Evolutionary conservation across 495 filamentous ascomycete genomes (phyloP), one percentile per base, ranked within the genome.

Genomic region (Penicillium crystallinum): DNA sequence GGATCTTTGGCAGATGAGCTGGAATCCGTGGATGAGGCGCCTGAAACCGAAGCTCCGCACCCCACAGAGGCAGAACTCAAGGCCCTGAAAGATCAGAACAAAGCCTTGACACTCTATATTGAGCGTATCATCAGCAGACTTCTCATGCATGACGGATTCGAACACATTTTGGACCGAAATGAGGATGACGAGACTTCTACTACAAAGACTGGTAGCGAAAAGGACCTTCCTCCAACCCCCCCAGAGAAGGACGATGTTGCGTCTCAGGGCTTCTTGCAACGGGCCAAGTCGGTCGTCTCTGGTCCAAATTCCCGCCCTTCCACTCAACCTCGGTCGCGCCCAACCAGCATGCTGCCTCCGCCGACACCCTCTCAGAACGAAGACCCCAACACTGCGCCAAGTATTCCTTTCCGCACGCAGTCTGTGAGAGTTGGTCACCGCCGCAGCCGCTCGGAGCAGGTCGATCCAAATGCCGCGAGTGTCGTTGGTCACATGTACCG

Each of bases 71-170:
- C 72, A 6, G 93, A 98, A 60, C 67, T 91, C 52, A 90, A 88
- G 67, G 73, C 77, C n/a, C 72, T 88, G 21, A 93, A 90, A 69
- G 91, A 96, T 55, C 87, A 96, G 69, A 97, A 97, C 75, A 98
- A 96, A 68, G 93, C 93, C 37, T 73, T 97, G 55, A 95, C 91
- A 2, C 78, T 96, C 29, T 98, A 98, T 69, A 97, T 98, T 69
- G 96, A 96, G 78, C 92, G 90, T 63, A 97, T 98, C 65, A 96
- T 98, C 61, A 91, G 90, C 67, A 86, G 93, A 18, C 80, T 98
- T 15, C 77, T 98, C 34, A 86, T 93, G 61, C 89, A 97, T 72
- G 88, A 96, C 61, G 91, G 91, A 41, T 97, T 96, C 46, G 93
- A 98, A 66, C 80, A 85, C 53, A 91, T 98, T 41, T 78, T 97